Evolutionary conservation across 306 rosid genomes (phyloP).

Genomic region (Lagenaria siceraria): DNA sequence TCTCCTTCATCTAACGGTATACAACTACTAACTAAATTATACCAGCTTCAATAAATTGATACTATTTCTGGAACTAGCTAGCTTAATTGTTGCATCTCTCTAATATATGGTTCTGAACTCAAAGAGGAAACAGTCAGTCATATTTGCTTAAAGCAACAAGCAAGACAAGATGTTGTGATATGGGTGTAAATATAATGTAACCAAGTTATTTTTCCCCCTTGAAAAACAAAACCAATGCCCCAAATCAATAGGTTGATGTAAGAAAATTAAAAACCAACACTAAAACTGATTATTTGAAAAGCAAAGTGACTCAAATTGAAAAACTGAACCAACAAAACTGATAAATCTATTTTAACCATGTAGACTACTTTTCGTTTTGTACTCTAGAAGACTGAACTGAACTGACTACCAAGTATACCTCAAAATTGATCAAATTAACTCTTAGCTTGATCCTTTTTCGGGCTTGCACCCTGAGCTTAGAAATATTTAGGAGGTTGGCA

Average conservation of each 20-base stretch:
- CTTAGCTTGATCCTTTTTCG: neutral
- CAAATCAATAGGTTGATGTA: neutral
- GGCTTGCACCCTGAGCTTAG: neutral
- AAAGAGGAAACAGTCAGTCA: too few species aligned
- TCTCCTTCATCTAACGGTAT: neutral
- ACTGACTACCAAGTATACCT: neutral
- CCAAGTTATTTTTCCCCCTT: too few species aligned
- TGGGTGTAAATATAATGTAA: neutral
- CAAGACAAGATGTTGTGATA: neutral
- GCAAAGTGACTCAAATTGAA: neutral
- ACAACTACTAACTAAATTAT: neutral
- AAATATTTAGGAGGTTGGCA: neutral
- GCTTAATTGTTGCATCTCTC: too few species aligned
- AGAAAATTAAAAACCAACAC: neutral
- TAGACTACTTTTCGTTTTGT: neutral
- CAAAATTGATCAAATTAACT: too few species aligned
- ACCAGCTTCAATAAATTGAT: neutral
- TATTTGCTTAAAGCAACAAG: too few species aligned
- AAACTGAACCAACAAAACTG: neutral
- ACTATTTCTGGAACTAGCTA: too few species aligned
- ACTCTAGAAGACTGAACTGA: neutral
- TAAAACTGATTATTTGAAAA: neutral
- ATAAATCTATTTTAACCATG: neutral
- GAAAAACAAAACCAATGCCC: too few species aligned
- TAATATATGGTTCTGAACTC: too few species aligned